Percentiles rank a stretch among this genome's conserved stretches.
Evolutionary conservation across 805 yeast genomes (phyloP).

Genomic region (Yueomyces sp.): DNA sequence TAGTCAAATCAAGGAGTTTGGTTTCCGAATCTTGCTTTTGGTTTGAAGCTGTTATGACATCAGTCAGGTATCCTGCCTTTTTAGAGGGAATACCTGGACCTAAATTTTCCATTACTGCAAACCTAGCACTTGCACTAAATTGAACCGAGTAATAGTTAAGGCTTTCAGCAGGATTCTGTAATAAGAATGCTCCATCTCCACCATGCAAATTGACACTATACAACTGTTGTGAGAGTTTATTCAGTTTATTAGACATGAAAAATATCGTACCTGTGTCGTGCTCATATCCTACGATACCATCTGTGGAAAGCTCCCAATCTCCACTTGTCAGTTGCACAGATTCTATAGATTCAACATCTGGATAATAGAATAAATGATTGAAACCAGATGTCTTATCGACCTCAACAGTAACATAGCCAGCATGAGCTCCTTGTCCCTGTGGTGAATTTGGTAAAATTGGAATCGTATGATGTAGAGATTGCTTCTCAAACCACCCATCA

Average conservation of each 20-base stretch:
- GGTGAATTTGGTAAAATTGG: slow-evolving; percentile 26
- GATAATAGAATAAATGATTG: slow-evolving; percentile 52
- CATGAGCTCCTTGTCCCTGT: slow-evolving; percentile 13
- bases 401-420: slow-evolving; percentile 55
- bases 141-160: slow-evolving; percentile 30
- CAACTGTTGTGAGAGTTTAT: slow-evolving; percentile 41
- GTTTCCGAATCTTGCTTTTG: slow-evolving; percentile 2
- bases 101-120: slow-evolving; percentile 14
- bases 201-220: slow-evolving; percentile 32
- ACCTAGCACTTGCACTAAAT: slow-evolving; percentile 46
- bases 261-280: slow-evolving; percentile 33
- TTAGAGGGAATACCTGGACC: slow-evolving; percentile 17
- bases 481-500: slow-evolving; percentile 49
- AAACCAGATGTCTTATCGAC: slow-evolving; percentile 35
- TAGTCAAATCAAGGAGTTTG: slow-evolving; percentile 7
- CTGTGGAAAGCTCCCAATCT: slow-evolving; percentile 25
- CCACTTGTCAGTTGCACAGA: slow-evolving; percentile 35
- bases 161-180: slow-evolving; percentile 11
- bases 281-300: slow-evolving; percentile 35
- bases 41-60: slow-evolving; percentile 1
- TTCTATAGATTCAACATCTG: slow-evolving; percentile 27
- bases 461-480: slow-evolving; percentile 20
- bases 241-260: slow-evolving; percentile 39
- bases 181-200: slow-evolving; percentile 3
- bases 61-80: slow-evolving; percentile 14